phyloP scores from a whole-genome alignment of 441 rosid species.

The Syzygium syzygioides region DNA sequence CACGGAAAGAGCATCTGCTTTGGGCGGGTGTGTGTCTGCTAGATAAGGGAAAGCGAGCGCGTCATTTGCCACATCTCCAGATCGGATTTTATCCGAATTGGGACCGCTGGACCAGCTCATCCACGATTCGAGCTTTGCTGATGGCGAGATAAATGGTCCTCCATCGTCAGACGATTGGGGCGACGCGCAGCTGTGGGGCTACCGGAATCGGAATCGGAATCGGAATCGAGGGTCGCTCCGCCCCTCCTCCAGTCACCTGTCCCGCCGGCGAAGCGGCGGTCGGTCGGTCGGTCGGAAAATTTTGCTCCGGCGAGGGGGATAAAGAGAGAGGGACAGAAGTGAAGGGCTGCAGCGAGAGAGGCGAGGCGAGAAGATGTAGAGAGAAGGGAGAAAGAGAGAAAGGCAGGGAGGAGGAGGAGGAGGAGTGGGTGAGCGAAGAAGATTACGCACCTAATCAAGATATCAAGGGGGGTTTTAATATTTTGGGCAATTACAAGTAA shows the following conservation, averaged over 20 bases:
- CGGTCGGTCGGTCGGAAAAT: neutral
- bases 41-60: neutral
- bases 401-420: neutral
- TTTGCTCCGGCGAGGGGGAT: neutral
- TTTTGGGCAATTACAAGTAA: neutral
- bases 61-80: neutral
- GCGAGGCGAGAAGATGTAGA: neutral
- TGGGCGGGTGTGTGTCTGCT: neutral
- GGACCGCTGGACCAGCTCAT: neutral
- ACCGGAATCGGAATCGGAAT: neutral
- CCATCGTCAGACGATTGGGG: neutral
- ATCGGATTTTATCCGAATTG: neutral
- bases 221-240: neutral
- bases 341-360: neutral
- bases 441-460: neutral
- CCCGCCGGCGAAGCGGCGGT: neutral
- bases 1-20: slow-evolving; percentile 5
- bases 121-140: neutral
- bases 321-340: neutral
- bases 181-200: neutral
- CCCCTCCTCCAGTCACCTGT: neutral
- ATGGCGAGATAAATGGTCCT: neutral
- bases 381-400: neutral
- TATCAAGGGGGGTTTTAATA: neutral
- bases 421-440: neutral